Conservation (phyloP, 2,329 filamentous ascomycete species). For the Xylaria sp. region DNA sequence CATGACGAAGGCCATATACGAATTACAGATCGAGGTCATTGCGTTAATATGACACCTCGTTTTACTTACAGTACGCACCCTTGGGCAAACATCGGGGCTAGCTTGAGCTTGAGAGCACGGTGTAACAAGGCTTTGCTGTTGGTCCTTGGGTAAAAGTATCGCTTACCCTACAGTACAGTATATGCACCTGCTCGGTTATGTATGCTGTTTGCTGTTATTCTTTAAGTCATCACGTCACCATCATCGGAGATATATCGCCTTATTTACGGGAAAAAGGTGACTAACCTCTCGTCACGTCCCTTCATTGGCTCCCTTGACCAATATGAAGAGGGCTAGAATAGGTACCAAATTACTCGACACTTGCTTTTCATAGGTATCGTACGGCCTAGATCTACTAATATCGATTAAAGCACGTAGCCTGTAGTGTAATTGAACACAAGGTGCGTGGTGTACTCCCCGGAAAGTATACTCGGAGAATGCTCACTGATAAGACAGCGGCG, state of each 20-base stretch:
- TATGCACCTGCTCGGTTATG: conserved; percentile 31
- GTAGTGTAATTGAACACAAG: not conserved
- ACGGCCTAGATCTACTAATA: conserved; percentile 23
- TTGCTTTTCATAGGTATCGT: conserved; percentile 26
- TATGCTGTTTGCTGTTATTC: conserved; percentile 18
- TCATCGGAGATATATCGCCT: conserved; percentile 28
- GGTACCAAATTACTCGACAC: conserved; percentile 13
- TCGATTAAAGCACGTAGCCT: not conserved
- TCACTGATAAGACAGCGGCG: conserved; percentile 6
- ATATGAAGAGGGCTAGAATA: conserved; percentile 18
- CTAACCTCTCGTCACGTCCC: conserved; percentile 16
- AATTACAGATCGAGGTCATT: conserved; percentile 1
- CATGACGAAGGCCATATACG: conserved; percentile 6
- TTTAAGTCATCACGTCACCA: conserved; percentile 13
- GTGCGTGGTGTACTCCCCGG: not conserved
- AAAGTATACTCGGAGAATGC: not conserved
- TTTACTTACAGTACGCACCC: conserved; percentile 6
- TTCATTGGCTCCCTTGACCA: conserved; percentile 23
- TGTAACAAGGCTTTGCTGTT: conserved; percentile 14
- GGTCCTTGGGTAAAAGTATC: conserved; percentile 7
- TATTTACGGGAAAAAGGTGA: conserved; percentile 21
- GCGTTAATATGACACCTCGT: conserved; percentile 4
- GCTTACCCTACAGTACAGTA: conserved; percentile 8
- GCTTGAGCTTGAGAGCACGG: not conserved
- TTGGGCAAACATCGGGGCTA: conserved; percentile 1